Conservation (phyloP, 2,329 filamentous ascomycete genomes). For the Colletotrichum acutatum region DNA sequence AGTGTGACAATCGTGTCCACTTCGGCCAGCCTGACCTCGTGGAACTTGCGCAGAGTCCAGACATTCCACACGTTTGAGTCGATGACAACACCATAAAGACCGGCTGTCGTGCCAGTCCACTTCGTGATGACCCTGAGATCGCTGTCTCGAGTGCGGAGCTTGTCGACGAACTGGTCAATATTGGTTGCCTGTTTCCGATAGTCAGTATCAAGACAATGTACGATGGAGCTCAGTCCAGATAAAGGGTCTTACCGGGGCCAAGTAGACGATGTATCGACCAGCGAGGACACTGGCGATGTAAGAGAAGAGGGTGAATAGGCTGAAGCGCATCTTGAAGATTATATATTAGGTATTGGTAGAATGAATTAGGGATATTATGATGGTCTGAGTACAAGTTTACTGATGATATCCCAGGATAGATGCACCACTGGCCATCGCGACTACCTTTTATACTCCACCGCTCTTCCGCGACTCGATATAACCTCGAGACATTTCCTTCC, state of each 20-base stretch:
- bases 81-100: conserved; percentile 24
- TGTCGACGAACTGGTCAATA: conserved; percentile 11
- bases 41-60: background rate
- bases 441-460: background rate
- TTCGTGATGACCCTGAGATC: background rate
- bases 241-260: conserved; percentile 10
- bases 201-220: background rate
- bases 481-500: background rate
- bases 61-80: conserved; percentile 10
- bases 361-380: background rate
- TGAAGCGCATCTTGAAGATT: background rate
- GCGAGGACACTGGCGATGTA: background rate
- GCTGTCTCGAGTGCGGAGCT: background rate
- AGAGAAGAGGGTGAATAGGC: background rate
- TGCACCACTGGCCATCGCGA: background rate
- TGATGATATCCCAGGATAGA: background rate
- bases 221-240: background rate
- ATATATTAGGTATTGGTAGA: background rate
- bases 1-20: conserved; percentile 3
- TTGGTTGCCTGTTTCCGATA: background rate
- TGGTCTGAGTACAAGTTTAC: background rate
- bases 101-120: background rate
- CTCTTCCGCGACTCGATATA: background rate
- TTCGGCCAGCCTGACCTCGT: conserved; percentile 17
- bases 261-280: conserved; percentile 15